Base-by-base conservation (phyloP, 345 rosid species). In the Durio zibethinus region DNA sequence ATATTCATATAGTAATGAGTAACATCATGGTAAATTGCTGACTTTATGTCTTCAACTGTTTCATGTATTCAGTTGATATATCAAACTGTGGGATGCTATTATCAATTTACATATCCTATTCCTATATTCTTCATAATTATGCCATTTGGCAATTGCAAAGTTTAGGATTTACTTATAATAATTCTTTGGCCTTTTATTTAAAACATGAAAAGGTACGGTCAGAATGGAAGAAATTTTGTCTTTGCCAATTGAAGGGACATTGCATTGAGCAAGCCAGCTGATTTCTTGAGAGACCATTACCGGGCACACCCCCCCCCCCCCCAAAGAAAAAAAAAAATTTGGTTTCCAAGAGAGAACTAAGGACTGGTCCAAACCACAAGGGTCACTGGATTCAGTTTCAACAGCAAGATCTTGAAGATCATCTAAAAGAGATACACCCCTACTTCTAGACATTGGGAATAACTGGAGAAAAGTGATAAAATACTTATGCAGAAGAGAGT, bases 201-300 rank as follows among this genome's bases (percentile, higher is more conserved):
- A 15, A 14, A 33, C 33, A 15, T 16, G 40, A 33, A 59, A 62
- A 62, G 21, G 40, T 62, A 62, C 21, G 42, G 33, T 16, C 21
- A 42, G 40, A 62, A 16, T 21, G 21, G 42, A 57, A 57, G 33
- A 23, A 23, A 57, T 0, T 16, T 57, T 57, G 38, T 36, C 5
- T 6, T 36, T 36, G 38, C 38, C 38, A 36, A 36, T 23, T 21
- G 21, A 31, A 62, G 67, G 36, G 42, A 62, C 67, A 15, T 15
- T 15, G 40, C 42, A 62, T 15, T 62, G 67, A 62, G 33, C 8
- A 62, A 62, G 40, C 21, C 67, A 31, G 11, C 42, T 2, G 21
- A 62, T 21, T 62, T 62, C 67, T 62, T 62, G 67, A 62, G 33
- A 33, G 67, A 62, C 21, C 67, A 62, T 31, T 16, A 62, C 42